Evolutionary conservation across 768 basidiomycete genomes (phyloP).

Genomic region (Mycena alexandri): DNA sequence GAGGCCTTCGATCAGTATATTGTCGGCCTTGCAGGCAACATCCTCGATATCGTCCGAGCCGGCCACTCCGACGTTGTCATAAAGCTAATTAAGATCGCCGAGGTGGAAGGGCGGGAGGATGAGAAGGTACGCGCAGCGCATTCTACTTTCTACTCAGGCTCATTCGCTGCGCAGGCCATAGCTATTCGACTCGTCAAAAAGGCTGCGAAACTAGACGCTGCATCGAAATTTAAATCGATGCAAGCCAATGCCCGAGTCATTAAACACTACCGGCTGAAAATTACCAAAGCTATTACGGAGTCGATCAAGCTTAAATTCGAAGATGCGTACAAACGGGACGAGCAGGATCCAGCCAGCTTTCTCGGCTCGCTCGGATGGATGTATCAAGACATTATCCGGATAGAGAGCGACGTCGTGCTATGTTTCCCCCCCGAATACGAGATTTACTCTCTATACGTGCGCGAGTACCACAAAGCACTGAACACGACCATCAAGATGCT

Average conservation of each 20-base stretch:
- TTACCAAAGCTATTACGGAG: slow-evolving; percentile 82
- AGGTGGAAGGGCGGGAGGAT: slow-evolving; percentile 93
- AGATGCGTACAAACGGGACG: slow-evolving; percentile 70
- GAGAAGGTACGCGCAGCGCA: slow-evolving; percentile 75
- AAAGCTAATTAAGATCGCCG: slow-evolving; percentile 91
- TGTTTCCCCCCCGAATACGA: slow-evolving; percentile 96
- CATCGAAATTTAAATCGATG: slow-evolving; percentile 93
- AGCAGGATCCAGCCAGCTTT: slow-evolving; percentile 77
- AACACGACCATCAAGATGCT: slow-evolving; percentile 80
- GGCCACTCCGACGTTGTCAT: slow-evolving; percentile 91
- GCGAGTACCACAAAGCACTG: slow-evolving; percentile 91
- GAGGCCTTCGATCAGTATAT: slow-evolving; percentile 89
- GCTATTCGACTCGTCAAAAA: slow-evolving; percentile 96
- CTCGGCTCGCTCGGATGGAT: slow-evolving; percentile 88
- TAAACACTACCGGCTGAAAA: slow-evolving; percentile 95
- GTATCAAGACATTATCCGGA: slow-evolving; percentile 94
- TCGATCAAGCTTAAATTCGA: slow-evolving; percentile 83
- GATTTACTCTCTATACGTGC: slow-evolving; percentile 84
- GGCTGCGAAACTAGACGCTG: slow-evolving; percentile 91
- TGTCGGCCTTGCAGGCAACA: slow-evolving; percentile 78
- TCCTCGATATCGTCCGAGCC: slow-evolving; percentile 82
- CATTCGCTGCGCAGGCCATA: slow-evolving; percentile 71
- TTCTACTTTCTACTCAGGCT: slow-evolving; percentile 7
- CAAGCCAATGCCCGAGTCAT: slow-evolving; percentile 92
- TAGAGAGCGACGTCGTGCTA: slow-evolving; percentile 89